Percentiles rank a stretch among this genome's conserved stretches.
Evolutionary conservation across 805 yeast genomes (phyloP).

Genomic region (Metschnikowia gelsemii): DNA sequence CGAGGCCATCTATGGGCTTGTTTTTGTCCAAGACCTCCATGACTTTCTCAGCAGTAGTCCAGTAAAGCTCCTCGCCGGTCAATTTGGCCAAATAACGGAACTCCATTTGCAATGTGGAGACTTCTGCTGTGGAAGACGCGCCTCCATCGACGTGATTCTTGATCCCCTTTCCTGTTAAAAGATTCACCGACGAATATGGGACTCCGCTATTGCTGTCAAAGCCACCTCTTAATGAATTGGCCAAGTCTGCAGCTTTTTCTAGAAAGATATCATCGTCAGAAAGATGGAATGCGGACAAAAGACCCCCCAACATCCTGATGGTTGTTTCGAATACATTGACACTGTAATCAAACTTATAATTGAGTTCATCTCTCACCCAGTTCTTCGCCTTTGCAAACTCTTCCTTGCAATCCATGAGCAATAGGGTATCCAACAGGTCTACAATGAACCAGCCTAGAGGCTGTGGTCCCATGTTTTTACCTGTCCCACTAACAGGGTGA

Average conservation of each 20-base stretch:
- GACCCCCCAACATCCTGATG: slow-evolving; percentile 89
- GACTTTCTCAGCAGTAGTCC: slow-evolving; percentile 76
- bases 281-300: slow-evolving; percentile 77
- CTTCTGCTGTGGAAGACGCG: slow-evolving; percentile 88
- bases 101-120: slow-evolving; percentile 81
- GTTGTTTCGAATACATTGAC: slow-evolving; percentile 93
- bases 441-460: slow-evolving; percentile 95
- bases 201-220: slow-evolving; percentile 66
- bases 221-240: slow-evolving; percentile 68
- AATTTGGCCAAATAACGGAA: slow-evolving; percentile 76
- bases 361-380: slow-evolving; percentile 73
- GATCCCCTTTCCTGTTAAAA: slow-evolving; percentile 59
- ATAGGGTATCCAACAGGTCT: slow-evolving; percentile 80
- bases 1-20: slow-evolving; percentile 70
- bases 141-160: slow-evolving; percentile 67
- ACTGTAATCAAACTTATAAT: slow-evolving; percentile 67
- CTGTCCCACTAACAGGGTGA: slow-evolving; percentile 60
- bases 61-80: slow-evolving; percentile 75
- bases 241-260: slow-evolving; percentile 77
- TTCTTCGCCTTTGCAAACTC: slow-evolving; percentile 62
- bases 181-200: slow-evolving; percentile 78
- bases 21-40: slow-evolving; percentile 68
- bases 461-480: slow-evolving; percentile 70
- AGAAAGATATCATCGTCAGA: slow-evolving; percentile 68
- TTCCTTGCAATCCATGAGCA: slow-evolving; percentile 67